Evolutionary conservation across 2,329 filamentous ascomycete genomes (phyloP).

Genomic region (Capronia epimyces): DNA sequence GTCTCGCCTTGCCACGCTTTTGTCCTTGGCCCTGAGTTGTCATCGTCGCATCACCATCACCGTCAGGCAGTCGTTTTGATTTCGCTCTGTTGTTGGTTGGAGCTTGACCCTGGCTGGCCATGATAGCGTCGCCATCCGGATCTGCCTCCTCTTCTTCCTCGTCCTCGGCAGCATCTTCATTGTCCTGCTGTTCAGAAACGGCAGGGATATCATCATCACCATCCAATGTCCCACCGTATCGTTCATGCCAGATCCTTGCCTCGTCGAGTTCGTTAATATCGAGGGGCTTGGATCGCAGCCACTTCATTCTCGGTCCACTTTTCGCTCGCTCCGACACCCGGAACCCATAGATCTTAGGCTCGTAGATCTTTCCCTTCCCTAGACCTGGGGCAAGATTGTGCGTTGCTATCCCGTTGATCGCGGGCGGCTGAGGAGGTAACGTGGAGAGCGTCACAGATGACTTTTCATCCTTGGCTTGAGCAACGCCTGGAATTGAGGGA

Average conservation of each 20-base stretch:
- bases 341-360: constrained; percentile 95
- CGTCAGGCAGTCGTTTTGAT: constrained; percentile 17
- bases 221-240: constrained; percentile 31
- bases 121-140: constrained; percentile 25
- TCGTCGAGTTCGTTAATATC: constrained; percentile 83
- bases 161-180: constrained; percentile 37
- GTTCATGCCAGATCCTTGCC: constrained; percentile 37
- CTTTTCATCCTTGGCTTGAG: constrained; percentile 31
- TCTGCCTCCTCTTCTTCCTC: constrained; percentile 32
- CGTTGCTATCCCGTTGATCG: constrained; percentile 79
- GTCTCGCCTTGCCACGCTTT: constrained; percentile 12
- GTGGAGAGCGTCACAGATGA: constrained; percentile 32
- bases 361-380: constrained; percentile 77
- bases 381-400: constrained; percentile 85
- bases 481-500: constrained; percentile 30
- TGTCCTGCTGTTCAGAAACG: constrained; percentile 40
- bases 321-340: constrained; percentile 83
- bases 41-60: constrained; percentile 12
- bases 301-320: constrained; percentile 92
- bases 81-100: constrained; percentile 3
- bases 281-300: constrained; percentile 77
- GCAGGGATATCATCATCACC: constrained; percentile 35
- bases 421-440: constrained; percentile 45
- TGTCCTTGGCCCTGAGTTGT: constrained; percentile 8
- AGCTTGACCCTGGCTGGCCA: constrained; percentile 14